Conservation (phyloP, 257 asterid species). For the Solanum appendiculatum region DNA sequence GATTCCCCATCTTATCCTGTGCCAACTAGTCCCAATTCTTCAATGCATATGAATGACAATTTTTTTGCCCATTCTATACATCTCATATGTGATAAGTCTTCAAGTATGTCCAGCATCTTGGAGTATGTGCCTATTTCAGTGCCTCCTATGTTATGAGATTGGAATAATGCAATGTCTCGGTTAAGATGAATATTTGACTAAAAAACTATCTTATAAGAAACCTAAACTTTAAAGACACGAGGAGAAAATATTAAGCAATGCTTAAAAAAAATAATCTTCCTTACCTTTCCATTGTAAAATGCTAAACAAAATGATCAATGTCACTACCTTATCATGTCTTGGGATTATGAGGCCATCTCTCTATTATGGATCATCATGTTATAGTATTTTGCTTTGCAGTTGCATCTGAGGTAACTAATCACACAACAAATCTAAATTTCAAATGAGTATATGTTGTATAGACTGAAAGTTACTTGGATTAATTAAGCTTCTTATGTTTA, state of each 20-base stretch:
- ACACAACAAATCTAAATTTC: neutral
- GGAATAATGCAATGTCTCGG: neutral
- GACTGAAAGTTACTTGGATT: neutral
- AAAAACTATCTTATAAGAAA: neutral
- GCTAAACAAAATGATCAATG: neutral
- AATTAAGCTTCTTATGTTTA: neutral
- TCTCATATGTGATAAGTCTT: neutral
- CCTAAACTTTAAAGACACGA: neutral
- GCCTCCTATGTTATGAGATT: neutral
- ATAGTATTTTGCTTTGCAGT: neutral
- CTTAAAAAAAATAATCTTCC: neutral
- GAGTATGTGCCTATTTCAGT: neutral
- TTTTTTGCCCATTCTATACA: neutral
- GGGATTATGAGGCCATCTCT: neutral
- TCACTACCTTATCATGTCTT: neutral
- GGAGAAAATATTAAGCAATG: neutral
- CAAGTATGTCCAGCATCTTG: neutral
- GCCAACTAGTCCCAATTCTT: neutral
- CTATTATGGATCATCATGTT: neutral
- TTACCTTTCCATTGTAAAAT: neutral
- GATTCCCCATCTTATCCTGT: neutral
- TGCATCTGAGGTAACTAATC: neutral
- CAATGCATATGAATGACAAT: neutral
- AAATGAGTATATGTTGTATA: neutral
- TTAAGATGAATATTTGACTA: neutral